Evolutionary conservation across 106 monocot genomes (phyloP).

Genomic region (Ottelia alismoides): DNA sequence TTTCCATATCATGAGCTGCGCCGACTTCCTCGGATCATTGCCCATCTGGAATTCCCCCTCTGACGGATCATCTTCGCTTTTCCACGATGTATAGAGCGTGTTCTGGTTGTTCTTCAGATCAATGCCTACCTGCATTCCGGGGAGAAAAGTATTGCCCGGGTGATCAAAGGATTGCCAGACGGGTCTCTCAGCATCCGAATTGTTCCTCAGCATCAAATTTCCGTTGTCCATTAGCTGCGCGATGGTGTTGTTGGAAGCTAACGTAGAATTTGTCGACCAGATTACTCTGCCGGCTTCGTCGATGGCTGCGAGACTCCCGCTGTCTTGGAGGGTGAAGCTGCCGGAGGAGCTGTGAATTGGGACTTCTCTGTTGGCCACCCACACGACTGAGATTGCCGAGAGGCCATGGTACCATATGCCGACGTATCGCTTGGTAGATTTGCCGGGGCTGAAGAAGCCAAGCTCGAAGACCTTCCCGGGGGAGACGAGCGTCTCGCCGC

Average conservation of each 20-base stretch:
- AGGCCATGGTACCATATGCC: constrained; percentile 37
- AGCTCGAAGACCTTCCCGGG: constrained; percentile 18
- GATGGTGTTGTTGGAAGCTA: neutral
- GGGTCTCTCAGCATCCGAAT: neutral
- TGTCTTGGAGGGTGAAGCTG: neutral
- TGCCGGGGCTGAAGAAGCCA: constrained; percentile 31
- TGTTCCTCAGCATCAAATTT: neutral
- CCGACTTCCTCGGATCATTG: neutral
- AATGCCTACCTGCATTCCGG: neutral
- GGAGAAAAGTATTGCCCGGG: neutral
- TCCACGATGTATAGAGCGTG: neutral
- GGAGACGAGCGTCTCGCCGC: constrained; percentile 21
- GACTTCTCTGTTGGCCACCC: constrained; percentile 26
- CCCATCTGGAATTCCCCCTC: neutral
- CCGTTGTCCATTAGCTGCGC: neutral
- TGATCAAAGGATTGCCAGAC: neutral
- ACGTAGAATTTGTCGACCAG: constrained; percentile 12
- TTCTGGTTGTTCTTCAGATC: neutral
- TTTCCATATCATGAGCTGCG: neutral
- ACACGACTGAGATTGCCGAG: constrained; percentile 2
- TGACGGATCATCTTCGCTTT: neutral
- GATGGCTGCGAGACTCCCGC: constrained; percentile 11
- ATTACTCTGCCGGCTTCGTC: neutral
- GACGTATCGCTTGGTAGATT: constrained; percentile 10
- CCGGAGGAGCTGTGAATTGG: constrained; percentile 9